These are phyloP conservation scores for Arthrobotrys pseudoclavata DNA, from an alignment of 2,329 filamentous ascomycete genomes.

Conservation along the genomic window DNA sequence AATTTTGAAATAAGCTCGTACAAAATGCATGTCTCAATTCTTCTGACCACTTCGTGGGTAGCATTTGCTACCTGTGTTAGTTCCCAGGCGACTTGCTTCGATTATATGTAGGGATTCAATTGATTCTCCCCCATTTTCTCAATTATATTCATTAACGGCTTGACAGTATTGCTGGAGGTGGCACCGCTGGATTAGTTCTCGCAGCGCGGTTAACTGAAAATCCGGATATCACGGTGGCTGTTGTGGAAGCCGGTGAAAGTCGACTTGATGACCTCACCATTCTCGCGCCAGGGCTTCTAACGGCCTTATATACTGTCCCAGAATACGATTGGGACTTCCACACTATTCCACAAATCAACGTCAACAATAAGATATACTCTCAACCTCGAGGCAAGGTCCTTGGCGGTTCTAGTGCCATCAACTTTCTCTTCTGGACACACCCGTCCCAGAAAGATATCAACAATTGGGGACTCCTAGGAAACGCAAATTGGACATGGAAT, in stretches of 20 bases:
- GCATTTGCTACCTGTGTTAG: slow-evolving; percentile 24
- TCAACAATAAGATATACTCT: slow-evolving; percentile 66
- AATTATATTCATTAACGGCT: not conserved
- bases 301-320: slow-evolving; percentile 44
- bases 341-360: slow-evolving; percentile 66
- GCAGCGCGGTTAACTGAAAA: slow-evolving; percentile 64
- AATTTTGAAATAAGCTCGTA: not conserved
- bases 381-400: slow-evolving; percentile 70
- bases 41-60: slow-evolving; percentile 9
- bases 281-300: slow-evolving; percentile 43
- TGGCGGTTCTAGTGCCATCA: slow-evolving; percentile 69
- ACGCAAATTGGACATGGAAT: slow-evolving; percentile 50
- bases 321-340: slow-evolving; percentile 68
- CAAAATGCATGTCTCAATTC: slow-evolving; percentile 37
- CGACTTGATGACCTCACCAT: slow-evolving; percentile 37
- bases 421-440: slow-evolving; percentile 65
- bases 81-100: slow-evolving; percentile 39
- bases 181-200: slow-evolving; percentile 63
- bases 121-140: not conserved
- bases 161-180: slow-evolving; percentile 64
- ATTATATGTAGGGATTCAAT: slow-evolving; percentile 43
- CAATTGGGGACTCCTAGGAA: slow-evolving; percentile 44
- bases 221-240: slow-evolving; percentile 61
- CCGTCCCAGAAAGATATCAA: slow-evolving; percentile 56
- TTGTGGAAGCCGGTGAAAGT: slow-evolving; percentile 54